These are phyloP conservation scores for Nemania sp. DNA, from an alignment of 2,329 filamentous ascomycete genomes.

Conservation along the genomic window DNA sequence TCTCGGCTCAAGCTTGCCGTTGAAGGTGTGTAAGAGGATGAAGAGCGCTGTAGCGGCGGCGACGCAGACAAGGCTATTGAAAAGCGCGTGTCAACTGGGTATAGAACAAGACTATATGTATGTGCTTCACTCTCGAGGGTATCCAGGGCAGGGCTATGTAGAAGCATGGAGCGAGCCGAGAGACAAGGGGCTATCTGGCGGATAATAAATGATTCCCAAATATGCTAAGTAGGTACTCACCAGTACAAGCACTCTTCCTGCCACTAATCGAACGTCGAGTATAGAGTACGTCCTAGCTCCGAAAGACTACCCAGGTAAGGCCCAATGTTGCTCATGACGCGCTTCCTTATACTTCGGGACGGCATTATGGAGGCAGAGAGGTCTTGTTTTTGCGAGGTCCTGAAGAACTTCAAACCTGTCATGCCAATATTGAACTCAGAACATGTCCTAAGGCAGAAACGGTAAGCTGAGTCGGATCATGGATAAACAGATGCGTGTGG, in stretches of 20 bases:
- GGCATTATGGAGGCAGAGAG: conserved; percentile 12
- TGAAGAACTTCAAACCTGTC: not conserved
- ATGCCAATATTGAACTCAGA: not conserved
- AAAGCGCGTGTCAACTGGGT: not conserved
- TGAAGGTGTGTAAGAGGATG: conserved; percentile 39
- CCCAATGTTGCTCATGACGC: conserved; percentile 13
- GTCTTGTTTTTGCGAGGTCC: not conserved
- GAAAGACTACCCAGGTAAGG: conserved; percentile 17
- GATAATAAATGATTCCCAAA: not conserved
- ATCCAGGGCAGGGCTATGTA: not conserved
- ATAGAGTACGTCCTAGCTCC: conserved; percentile 32
- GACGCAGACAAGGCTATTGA: conserved; percentile 34
- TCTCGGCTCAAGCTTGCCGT: conserved; percentile 40
- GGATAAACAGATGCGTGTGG: not conserved
- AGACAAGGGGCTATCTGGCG: not conserved
- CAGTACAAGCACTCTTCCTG: conserved; percentile 44
- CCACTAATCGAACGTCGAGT: conserved; percentile 44
- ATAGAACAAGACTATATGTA: not conserved
- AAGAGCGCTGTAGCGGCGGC: conserved; percentile 37
- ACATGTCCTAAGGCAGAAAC: not conserved
- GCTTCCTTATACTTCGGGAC: conserved; percentile 1
- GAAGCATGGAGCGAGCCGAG: not conserved
- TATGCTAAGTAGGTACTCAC: not conserved
- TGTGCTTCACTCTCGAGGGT: not conserved
- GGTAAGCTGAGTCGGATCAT: not conserved